Evolutionary conservation across 441 rosid species (phyloP).

Genomic region (Jatropha multifida): DNA sequence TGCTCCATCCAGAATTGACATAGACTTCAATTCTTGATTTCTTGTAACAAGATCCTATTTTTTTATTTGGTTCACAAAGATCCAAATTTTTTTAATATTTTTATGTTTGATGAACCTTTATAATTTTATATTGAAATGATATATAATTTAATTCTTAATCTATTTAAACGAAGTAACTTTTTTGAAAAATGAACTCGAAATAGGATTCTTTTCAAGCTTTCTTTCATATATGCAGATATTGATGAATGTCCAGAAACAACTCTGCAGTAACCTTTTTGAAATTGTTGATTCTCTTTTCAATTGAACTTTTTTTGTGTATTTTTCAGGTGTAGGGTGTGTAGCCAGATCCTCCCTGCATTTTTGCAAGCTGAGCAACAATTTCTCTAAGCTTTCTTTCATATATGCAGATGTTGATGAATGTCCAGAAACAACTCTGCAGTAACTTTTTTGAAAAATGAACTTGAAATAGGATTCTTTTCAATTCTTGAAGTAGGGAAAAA

Average conservation of each 20-base stretch:
- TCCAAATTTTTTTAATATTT: no score
- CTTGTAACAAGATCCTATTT: no score
- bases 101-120: no score
- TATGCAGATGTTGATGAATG: conserved; percentile 96
- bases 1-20: no score
- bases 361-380: conserved; percentile 54
- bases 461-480: no score
- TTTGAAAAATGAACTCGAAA: no score
- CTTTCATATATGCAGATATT: conserved; percentile 83
- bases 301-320: not conserved
- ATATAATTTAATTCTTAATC: conserved; percentile 13
- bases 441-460: no score
- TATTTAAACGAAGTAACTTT: no score
- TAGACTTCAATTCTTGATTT: no score
- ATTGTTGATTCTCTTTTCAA: conserved; percentile 36
- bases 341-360: conserved; percentile 80
- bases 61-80: no score
- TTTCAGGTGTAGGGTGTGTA: conserved; percentile 85
- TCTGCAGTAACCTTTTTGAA: conserved; percentile 50
- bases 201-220: conserved; percentile 45
- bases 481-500: conserved; percentile 92
- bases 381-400: conserved; percentile 48
- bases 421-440: conserved; percentile 81
- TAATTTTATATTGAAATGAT: no score
- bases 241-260: conserved; percentile 96